Percentiles rank a stretch among this genome's conserved stretches.
phyloP scores from a whole-genome alignment of 78 protist genomes.

The Cyanophora paradoxa region DNA sequence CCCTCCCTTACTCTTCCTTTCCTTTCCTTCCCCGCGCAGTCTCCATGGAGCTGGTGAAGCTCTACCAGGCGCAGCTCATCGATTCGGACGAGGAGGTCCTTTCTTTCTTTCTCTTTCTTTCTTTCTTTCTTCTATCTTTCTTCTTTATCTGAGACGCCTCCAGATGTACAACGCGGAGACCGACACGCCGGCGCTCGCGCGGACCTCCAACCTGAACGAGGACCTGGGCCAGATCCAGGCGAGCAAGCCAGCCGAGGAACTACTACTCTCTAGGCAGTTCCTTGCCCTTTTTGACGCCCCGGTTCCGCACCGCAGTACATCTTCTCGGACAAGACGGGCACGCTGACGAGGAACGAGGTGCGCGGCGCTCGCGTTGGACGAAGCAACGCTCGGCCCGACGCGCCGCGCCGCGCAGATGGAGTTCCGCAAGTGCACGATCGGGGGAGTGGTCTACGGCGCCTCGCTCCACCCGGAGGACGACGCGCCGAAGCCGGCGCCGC shows the following conservation, averaged over 20 bases:
- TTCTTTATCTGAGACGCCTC: not conserved
- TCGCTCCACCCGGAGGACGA: too few species aligned
- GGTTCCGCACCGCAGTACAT: too few species aligned
- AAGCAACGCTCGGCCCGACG: too few species aligned
- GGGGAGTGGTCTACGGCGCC: conserved; percentile 1
- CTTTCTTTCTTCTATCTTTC: not conserved
- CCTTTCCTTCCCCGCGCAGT: too few species aligned
- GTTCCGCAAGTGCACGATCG: conserved; percentile 17
- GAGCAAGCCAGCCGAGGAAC: too few species aligned
- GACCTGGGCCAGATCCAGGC: conserved; percentile 66
- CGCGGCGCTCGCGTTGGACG: too few species aligned
- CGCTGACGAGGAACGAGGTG: conserved; percentile 10
- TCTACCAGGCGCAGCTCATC: conserved; percentile 1
- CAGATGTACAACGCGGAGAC: conserved; percentile 41
- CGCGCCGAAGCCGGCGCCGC: too few species aligned
- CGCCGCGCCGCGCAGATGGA: conserved; percentile 13
- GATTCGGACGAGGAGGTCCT: conserved; percentile 32
- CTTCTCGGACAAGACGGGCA: conserved; percentile 24
- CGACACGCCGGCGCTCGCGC: conserved; percentile 60
- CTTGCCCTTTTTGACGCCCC: too few species aligned
- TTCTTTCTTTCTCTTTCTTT: not conserved
- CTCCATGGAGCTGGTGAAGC: conserved; percentile 5
- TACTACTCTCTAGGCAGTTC: too few species aligned
- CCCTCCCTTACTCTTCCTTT: too few species aligned
- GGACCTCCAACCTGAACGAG: conserved; percentile 56